Evolutionary conservation across 495 filamentous ascomycete species (phyloP).

Genomic region (Pyrenula aspistea): DNA sequence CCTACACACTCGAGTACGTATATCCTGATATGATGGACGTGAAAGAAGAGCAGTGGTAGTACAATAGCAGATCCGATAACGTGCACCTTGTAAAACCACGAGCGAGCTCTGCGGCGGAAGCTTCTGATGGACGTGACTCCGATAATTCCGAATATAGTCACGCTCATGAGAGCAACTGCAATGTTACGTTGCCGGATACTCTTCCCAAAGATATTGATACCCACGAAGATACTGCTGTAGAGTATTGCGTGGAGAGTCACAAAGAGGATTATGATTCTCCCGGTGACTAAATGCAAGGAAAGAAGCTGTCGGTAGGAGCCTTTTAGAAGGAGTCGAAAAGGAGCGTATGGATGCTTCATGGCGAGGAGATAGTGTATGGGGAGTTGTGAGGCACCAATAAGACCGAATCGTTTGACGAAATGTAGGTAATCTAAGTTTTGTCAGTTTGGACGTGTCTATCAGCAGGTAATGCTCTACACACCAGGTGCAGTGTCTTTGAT

Average conservation of each 20-base stretch:
- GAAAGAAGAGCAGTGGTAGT: constrained; percentile 49
- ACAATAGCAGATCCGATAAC: constrained; percentile 39
- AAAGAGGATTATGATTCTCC: constrained; percentile 42
- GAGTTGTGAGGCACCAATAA: constrained; percentile 56
- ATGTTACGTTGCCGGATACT: constrained; percentile 5
- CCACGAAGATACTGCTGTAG: constrained; percentile 27
- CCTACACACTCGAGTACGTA: constrained; percentile 39
- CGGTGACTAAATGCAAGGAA: constrained; percentile 48
- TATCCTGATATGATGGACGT: constrained; percentile 33
- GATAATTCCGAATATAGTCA: constrained; percentile 3
- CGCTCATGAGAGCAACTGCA: constrained; percentile 4
- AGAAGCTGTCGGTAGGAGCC: constrained; percentile 21
- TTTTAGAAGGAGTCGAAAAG: constrained; percentile 39
- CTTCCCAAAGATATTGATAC: constrained; percentile 4
- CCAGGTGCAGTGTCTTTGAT: constrained; percentile 6
- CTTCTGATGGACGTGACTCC: constrained; percentile 3
- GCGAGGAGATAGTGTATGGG: constrained; percentile 62
- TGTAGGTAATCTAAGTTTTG: constrained; percentile 57
- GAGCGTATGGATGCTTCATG: constrained; percentile 22
- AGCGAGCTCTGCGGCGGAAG: constrained; percentile 6
- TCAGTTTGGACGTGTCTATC: constrained; percentile 2
- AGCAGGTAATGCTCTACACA: background rate
- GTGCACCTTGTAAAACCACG: constrained; percentile 53
- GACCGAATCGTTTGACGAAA: constrained; percentile 61
- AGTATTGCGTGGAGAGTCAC: constrained; percentile 46